These are phyloP conservation scores for Panaeolus papilionaceus DNA, from an alignment of 768 basidiomycete genomes.

Conservation along the genomic window DNA sequence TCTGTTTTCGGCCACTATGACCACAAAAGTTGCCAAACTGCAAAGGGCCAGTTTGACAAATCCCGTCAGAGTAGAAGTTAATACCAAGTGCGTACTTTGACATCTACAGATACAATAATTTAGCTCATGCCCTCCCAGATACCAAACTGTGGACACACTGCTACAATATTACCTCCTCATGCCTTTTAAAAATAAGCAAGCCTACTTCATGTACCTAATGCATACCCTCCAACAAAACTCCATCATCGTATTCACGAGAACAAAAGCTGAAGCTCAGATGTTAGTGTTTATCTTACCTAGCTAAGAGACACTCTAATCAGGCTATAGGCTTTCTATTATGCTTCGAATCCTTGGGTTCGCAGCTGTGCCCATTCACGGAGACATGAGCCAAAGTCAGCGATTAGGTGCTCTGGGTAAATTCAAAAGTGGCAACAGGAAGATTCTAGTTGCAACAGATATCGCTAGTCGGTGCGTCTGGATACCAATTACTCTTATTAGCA, in stretches of 20 bases:
- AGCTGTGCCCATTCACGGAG: slow-evolving; percentile 95
- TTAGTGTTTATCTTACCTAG: slow-evolving; percentile 33
- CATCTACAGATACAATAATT: background rate
- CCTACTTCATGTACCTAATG: slow-evolving; percentile 86
- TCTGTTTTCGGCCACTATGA: slow-evolving; percentile 99
- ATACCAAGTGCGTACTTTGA: slow-evolving; percentile 73
- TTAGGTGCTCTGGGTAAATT: slow-evolving; percentile 95
- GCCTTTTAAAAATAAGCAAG: slow-evolving; percentile 91
- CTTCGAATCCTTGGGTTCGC: slow-evolving; percentile 91
- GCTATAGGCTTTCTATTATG: slow-evolving; percentile 79
- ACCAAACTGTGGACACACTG: slow-evolving; percentile 95
- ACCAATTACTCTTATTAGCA: background rate
- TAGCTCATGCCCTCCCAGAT: slow-evolving; percentile 55
- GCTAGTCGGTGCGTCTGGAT: slow-evolving; percentile 75
- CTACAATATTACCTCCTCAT: slow-evolving; percentile 96
- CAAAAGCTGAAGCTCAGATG: slow-evolving; percentile 92
- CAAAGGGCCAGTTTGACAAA: slow-evolving; percentile 93
- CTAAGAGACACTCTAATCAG: slow-evolving; percentile 7
- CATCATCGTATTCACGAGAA: slow-evolving; percentile 95
- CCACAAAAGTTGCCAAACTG: slow-evolving; percentile 95
- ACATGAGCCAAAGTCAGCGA: slow-evolving; percentile 92
- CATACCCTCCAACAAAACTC: slow-evolving; percentile 92
- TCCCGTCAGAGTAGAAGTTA: slow-evolving; percentile 93
- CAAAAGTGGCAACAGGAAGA: slow-evolving; percentile 89
- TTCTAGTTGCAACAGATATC: slow-evolving; percentile 96